Evolutionary conservation across 2,329 filamentous ascomycete genomes (phyloP).

Genomic region (Erysiphe pulchra): DNA sequence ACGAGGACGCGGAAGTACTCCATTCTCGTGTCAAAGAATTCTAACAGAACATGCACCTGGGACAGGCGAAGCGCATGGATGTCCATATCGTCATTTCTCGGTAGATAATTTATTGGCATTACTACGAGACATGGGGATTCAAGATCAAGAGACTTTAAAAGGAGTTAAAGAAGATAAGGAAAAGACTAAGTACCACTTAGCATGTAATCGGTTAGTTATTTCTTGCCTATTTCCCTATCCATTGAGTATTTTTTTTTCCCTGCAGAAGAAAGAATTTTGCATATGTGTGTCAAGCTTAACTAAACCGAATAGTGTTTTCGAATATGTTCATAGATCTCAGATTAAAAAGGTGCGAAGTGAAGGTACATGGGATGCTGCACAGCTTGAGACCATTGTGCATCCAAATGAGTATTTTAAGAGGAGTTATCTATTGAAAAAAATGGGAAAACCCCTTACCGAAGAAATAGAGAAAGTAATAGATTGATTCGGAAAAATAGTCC

Average conservation of each 20-base stretch:
- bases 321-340: slow-evolving; percentile 56
- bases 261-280: too few species aligned
- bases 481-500: background rate
- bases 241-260: background rate
- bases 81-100: slow-evolving; percentile 81
- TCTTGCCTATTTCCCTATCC: background rate
- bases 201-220: slow-evolving; percentile 51
- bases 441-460: slow-evolving; percentile 18
- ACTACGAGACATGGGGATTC: slow-evolving; percentile 54
- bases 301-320: slow-evolving; percentile 41
- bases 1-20: slow-evolving; percentile 64
- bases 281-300: background rate
- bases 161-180: slow-evolving; percentile 75
- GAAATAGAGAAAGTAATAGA: background rate
- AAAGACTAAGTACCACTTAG: slow-evolving; percentile 75
- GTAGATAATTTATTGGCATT: slow-evolving; percentile 60
- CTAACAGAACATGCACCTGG: slow-evolving; percentile 71
- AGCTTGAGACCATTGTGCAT: slow-evolving; percentile 86
- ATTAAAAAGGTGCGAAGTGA: slow-evolving; percentile 56
- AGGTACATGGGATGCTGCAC: slow-evolving; percentile 40
- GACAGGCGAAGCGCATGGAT: slow-evolving; percentile 78
- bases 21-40: slow-evolving; percentile 88
- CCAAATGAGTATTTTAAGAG: slow-evolving; percentile 97
- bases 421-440: slow-evolving; percentile 67
- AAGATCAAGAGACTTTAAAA: slow-evolving; percentile 49